Evolutionary conservation across 1,139 yeast species (phyloP).

Genomic region (Arxiozyma slooffiae): DNA sequence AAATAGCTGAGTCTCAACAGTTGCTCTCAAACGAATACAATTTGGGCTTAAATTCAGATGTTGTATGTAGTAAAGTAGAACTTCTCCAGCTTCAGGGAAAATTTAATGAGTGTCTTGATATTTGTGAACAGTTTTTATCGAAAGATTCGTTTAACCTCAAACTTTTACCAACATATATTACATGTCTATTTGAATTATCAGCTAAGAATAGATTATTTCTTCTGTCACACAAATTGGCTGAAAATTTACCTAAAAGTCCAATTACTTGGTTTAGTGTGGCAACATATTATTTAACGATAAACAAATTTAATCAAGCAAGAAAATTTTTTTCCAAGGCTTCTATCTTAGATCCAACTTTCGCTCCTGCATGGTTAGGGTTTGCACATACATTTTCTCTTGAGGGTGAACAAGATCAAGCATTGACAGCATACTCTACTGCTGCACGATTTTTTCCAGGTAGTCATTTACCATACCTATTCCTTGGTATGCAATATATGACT

Average conservation of each 20-base stretch:
- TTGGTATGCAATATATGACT: conserved; percentile 93
- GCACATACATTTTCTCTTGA: conserved; percentile 97
- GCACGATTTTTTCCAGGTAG: conserved; percentile 90
- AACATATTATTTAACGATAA: conserved; percentile 70
- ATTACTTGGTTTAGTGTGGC: conserved; percentile 93
- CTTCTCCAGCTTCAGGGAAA: conserved; percentile 66
- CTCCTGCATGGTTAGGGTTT: conserved; percentile 97
- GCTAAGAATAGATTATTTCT: conserved; percentile 73
- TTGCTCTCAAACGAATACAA: conserved; percentile 63
- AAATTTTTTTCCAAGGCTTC: conserved; percentile 85
- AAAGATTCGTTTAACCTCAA: conserved; percentile 63
- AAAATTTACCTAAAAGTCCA: conserved; percentile 70
- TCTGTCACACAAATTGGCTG: conserved; percentile 79
- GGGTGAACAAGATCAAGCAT: conserved; percentile 97
- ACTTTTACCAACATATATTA: conserved; percentile 69
- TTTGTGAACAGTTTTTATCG: conserved; percentile 58
- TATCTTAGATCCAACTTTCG: conserved; percentile 77
- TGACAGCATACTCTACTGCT: conserved; percentile 93
- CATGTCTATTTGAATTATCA: conserved; percentile 79
- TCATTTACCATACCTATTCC: conserved; percentile 77
- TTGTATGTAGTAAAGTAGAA: conserved; percentile 63
- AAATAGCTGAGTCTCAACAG: conserved; percentile 57
- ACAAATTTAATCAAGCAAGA: conserved; percentile 72
- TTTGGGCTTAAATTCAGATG: conserved; percentile 58
- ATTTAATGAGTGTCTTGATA: conserved; percentile 61